phyloP scores from a whole-genome alignment of 2,329 filamentous ascomycete genomes.

The Aphanoascus verrucosus region DNA sequence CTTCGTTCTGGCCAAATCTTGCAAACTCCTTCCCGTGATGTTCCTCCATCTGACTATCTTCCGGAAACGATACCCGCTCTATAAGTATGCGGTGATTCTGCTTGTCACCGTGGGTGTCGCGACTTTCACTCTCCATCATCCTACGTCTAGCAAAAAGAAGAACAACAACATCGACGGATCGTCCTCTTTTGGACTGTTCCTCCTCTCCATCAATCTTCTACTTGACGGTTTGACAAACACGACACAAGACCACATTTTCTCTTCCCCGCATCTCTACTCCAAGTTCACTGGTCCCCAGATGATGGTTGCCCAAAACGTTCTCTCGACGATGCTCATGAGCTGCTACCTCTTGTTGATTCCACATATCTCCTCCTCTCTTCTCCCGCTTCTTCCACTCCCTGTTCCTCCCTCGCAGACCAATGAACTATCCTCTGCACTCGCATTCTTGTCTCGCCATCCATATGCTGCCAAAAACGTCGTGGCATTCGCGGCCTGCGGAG shows the following conservation, averaged over 20 bases:
- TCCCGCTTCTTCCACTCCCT: constrained; percentile 56
- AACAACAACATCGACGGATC: constrained; percentile 39
- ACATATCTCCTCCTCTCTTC: constrained; percentile 57
- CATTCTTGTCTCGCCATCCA: constrained; percentile 71
- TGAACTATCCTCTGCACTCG: constrained; percentile 68
- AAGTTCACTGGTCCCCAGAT: constrained; percentile 89
- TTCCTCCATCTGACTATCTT: constrained; percentile 88
- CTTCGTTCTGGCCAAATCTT: constrained; percentile 92
- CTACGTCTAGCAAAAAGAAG: constrained; percentile 50
- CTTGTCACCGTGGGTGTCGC: constrained; percentile 87
- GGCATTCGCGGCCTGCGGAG: constrained; percentile 80
- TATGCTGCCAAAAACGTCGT: constrained; percentile 77
- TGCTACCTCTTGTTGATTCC: constrained; percentile 68
- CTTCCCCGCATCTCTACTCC: constrained; percentile 50
- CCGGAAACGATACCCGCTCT: constrained; percentile 75
- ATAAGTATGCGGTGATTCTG: constrained; percentile 90
- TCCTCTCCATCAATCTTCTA: constrained; percentile 79
- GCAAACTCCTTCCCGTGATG: constrained; percentile 99
- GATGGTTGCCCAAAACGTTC: constrained; percentile 96
- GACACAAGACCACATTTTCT: constrained; percentile 91
- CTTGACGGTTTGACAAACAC: constrained; percentile 95
- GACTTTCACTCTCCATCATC: constrained; percentile 81
- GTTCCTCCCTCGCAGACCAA: constrained; percentile 49
- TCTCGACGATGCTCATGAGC: constrained; percentile 67
- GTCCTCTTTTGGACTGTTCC: constrained; percentile 61